Evolutionary conservation across 169 alveolate genomes (phyloP).

Genomic region (Plasmodium coatneyi): DNA sequence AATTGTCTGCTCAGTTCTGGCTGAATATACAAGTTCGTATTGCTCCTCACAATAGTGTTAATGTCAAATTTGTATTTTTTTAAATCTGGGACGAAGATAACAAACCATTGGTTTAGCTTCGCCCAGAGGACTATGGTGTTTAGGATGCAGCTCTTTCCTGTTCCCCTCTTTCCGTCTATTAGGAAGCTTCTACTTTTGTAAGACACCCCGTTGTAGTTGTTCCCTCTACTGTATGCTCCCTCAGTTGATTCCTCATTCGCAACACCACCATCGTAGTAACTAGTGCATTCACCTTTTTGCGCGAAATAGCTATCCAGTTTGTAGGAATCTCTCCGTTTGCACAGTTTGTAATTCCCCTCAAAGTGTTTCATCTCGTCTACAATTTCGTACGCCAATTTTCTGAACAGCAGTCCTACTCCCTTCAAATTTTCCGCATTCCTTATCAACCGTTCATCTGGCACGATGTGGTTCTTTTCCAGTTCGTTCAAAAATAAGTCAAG

Average conservation of each 20-base stretch:
- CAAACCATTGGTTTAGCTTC: conserved; percentile 83
- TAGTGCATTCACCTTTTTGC: background rate
- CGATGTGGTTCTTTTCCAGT: background rate
- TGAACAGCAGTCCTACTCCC: conserved; percentile 49
- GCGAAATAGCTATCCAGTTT: conserved; percentile 55
- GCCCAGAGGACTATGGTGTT: conserved; percentile 86
- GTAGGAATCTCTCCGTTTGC: conserved; percentile 33
- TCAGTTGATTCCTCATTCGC: background rate
- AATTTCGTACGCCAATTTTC: conserved; percentile 67
- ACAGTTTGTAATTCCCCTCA: background rate
- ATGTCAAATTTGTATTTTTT: conserved; percentile 82
- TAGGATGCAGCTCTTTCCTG: conserved; percentile 85
- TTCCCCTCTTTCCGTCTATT: conserved; percentile 86
- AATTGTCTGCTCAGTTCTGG: conserved; percentile 84
- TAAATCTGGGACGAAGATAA: conserved; percentile 79
- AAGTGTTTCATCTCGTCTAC: conserved; percentile 28
- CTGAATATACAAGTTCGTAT: conserved; percentile 85
- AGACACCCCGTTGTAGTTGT: background rate
- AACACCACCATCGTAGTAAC: conserved; percentile 10
- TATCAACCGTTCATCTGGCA: background rate
- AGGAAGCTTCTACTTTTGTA: conserved; percentile 47
- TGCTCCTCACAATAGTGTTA: conserved; percentile 82
- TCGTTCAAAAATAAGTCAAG: conserved; percentile 22
- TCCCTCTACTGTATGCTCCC: no score
- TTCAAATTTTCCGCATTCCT: conserved; percentile 1